Conservation (phyloP, 2,329 filamentous ascomycete species). For the Gyromitra esculenta region DNA sequence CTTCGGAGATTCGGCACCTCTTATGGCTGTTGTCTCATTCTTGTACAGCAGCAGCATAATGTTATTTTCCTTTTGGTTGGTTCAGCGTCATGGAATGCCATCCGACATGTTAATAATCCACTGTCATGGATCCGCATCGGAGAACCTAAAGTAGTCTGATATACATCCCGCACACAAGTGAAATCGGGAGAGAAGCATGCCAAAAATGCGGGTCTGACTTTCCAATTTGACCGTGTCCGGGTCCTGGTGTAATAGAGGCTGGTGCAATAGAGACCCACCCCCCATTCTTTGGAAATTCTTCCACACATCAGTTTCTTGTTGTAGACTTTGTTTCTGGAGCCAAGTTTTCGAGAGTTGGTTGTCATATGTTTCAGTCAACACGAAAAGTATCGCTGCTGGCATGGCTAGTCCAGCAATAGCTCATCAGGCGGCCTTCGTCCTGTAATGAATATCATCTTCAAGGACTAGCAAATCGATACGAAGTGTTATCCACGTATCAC, state of each 20-base stretch:
- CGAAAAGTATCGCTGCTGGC: slow-evolving; percentile 18
- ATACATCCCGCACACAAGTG: slow-evolving; percentile 36
- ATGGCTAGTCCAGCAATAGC: slow-evolving; percentile 32
- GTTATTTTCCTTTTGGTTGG: slow-evolving; percentile 40
- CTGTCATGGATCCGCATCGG: slow-evolving; percentile 45
- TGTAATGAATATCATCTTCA: slow-evolving; percentile 31
- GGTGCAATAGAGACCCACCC: slow-evolving; percentile 27
- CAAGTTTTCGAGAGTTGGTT: slow-evolving; percentile 35
- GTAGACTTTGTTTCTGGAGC: slow-evolving; percentile 34
- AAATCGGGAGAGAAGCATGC: slow-evolving; percentile 28
- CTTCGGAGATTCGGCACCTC: slow-evolving; percentile 47
- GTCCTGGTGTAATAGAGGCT: slow-evolving; percentile 29
- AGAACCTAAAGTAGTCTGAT: slow-evolving; percentile 47
- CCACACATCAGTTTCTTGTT: slow-evolving; percentile 33
- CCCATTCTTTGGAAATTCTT: slow-evolving; percentile 45
- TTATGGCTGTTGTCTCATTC: slow-evolving; percentile 45
- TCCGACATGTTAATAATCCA: slow-evolving; percentile 41
- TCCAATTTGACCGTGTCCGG: slow-evolving; percentile 23
- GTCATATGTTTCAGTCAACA: slow-evolving; percentile 47
- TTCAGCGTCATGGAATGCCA: slow-evolving; percentile 33
- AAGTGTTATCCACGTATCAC: slow-evolving; percentile 39
- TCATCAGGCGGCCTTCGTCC: slow-evolving; percentile 31
- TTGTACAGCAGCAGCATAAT: slow-evolving; percentile 39
- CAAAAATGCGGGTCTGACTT: slow-evolving; percentile 38
- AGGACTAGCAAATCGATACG: slow-evolving; percentile 35